These are phyloP conservation scores for Neurospora sp. DNA, from an alignment of 495 filamentous ascomycete genomes.

Conservation along the genomic window DNA sequence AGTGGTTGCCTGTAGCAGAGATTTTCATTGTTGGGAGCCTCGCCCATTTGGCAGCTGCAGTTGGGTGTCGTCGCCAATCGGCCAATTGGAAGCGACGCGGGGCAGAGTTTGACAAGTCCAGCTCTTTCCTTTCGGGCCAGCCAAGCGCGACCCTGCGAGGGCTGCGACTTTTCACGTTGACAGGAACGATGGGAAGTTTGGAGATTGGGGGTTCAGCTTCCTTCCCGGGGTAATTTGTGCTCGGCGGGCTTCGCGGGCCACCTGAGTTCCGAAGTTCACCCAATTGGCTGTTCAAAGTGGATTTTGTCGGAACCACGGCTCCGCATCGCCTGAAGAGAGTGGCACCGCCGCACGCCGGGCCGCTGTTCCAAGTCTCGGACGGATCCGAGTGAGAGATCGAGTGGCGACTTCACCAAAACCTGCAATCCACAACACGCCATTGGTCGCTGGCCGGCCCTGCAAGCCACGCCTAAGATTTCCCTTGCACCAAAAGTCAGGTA, in stretches of 20 bases:
- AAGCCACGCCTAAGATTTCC: not conserved
- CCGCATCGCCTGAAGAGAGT: conserved; percentile 27
- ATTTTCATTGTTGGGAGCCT: not conserved
- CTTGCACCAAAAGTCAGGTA: not conserved
- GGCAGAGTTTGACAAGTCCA: not conserved
- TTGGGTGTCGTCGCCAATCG: not conserved
- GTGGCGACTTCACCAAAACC: not conserved
- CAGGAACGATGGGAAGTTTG: not conserved
- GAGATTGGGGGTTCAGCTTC: not conserved
- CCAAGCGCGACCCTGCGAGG: not conserved
- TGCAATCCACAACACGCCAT: not conserved
- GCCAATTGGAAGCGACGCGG: not conserved
- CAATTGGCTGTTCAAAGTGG: not conserved
- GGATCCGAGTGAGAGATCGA: not conserved
- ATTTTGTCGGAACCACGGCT: conserved; percentile 21
- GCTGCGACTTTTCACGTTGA: not conserved
- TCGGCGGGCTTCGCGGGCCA: not conserved
- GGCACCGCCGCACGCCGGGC: conserved; percentile 23
- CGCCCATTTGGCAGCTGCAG: not conserved
- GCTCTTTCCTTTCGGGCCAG: not conserved
- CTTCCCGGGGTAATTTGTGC: not conserved
- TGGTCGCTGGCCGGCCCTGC: not conserved
- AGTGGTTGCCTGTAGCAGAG: not conserved
- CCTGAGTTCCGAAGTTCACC: not conserved
- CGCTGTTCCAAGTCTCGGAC: conserved; percentile 24